A percentile compares a stretch with the other conserved stretches of the same genome.
These are phyloP conservation scores for Massarina eburnea DNA, from an alignment of 2,329 filamentous ascomycete genomes.

Conservation along the genomic window DNA sequence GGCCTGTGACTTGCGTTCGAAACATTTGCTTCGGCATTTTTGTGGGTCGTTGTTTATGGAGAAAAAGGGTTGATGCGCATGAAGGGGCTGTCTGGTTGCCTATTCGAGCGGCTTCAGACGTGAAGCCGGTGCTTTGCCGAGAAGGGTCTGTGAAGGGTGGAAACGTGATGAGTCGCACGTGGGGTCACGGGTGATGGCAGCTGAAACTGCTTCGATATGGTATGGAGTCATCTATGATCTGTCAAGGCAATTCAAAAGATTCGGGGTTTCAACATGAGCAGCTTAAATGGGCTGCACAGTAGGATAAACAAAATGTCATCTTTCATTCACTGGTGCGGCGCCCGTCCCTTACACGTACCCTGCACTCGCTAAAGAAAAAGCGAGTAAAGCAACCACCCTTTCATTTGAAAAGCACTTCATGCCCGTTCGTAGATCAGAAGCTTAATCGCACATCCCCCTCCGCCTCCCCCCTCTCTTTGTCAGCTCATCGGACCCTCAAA, in stretches of 20 bases:
- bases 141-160: not conserved
- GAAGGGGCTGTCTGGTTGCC: not conserved
- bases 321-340: not conserved
- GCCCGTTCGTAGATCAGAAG: not conserved
- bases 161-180: conserved; percentile 1
- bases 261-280: not conserved
- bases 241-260: not conserved
- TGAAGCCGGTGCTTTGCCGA: not conserved
- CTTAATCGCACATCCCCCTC: not conserved
- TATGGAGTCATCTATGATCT: not conserved
- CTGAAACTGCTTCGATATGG: not conserved
- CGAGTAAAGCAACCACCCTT: not conserved
- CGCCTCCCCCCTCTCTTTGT: not conserved
- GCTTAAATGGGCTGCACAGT: too few species aligned
- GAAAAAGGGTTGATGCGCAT: not conserved
- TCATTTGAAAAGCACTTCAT: not conserved
- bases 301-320: too few species aligned
- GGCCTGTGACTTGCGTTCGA: not conserved
- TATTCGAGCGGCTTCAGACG: not conserved
- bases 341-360: not conserved
- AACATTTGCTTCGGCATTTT: not conserved
- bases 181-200: not conserved
- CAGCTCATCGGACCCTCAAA: not conserved
- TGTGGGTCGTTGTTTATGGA: not conserved
- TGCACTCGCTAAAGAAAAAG: not conserved